Evolutionary conservation across 148 eudicot genomes (phyloP).

Genomic region (Dysphania ambrosioides): DNA sequence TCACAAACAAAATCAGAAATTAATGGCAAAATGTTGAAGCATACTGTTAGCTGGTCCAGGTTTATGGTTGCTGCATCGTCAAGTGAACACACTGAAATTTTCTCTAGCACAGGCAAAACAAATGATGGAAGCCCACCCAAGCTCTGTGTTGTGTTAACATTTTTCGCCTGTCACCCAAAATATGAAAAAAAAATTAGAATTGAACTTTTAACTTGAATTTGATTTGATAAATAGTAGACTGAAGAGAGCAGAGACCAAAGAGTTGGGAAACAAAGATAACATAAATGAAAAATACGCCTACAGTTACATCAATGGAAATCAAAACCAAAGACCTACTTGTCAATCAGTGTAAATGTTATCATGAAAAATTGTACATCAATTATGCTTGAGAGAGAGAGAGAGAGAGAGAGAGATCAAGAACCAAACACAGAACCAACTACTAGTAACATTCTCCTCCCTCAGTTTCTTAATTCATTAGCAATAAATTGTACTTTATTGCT

Average conservation of each 20-base stretch:
- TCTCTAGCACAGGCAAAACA: slow-evolving; percentile 52
- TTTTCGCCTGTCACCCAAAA: slow-evolving; percentile 63
- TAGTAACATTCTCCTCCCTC: no score
- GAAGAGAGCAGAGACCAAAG: slow-evolving; percentile 15
- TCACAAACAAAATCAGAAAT: not conserved
- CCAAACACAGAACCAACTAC: no score
- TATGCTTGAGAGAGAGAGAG: no score
- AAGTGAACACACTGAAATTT: slow-evolving; percentile 46
- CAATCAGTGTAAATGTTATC: not conserved
- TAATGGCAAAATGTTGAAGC: slow-evolving; percentile 5
- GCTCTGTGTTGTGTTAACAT: slow-evolving; percentile 57
- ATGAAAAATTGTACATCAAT: no score
- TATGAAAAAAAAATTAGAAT: not conserved
- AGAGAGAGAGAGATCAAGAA: no score
- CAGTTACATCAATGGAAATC: not conserved
- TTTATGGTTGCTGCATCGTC: slow-evolving; percentile 38
- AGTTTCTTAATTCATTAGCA: no score
- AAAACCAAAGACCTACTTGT: not conserved
- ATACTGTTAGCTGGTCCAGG: slow-evolving; percentile 87
- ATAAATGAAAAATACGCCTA: not conserved
- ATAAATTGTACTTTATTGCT: no score
- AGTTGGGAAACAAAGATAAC: not conserved
- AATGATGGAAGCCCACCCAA: slow-evolving; percentile 94
- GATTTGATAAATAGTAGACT: not conserved
- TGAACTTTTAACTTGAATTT: not conserved